Base-by-base conservation (phyloP, 352 stramenopile genomes). In the Phytophthora palmivora region DNA sequence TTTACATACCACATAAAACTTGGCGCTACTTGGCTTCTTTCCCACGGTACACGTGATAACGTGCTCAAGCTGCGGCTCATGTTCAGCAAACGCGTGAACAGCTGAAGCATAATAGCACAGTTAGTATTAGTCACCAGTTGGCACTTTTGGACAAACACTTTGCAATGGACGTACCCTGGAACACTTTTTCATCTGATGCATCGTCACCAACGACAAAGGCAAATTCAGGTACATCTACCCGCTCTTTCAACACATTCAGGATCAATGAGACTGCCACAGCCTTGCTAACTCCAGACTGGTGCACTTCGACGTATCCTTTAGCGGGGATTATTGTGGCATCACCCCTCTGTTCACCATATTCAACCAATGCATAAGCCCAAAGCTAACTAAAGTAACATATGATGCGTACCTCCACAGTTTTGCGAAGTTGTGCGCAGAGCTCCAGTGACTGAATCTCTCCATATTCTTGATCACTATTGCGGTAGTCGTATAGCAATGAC, bases 401-500 rank as follows among this genome's bases (percentile, higher is more conserved):
- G n/a, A 9, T 1, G 33, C 57, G 34, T 60, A 98, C 92, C 68
- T 96, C 94, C 2, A 91, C 70, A 19, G 99, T 69, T 59, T 99
- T 94, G 34, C 98, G 92, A 58, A 99, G 92, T 24, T 99, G 87
- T 68, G 98, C 80, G 37, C 84, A 82, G 12, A 93, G 61, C 53
- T 93, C 96, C 43, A 97, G 87, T 1, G 95, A 97, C 74, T 99
- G 98, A 52, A 99, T 92, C 56, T 98, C 95, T 36, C 97, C 98
- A 70, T 99, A 99, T 63, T 99, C 98, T 48, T 96, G 96, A 73
- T 99, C 98, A 9, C 97, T 97, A 76, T 98, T 96, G 41, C 96
- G 88, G 67, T 98, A 99, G 73, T 99, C 96, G 79, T 98, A 99
- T 24, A 99, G 70, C 12, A 99, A 64, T 5, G 98, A 98, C 41